These are phyloP conservation scores for Sordaria brevicollis DNA, from an alignment of 495 filamentous ascomycete genomes.

Conservation along the genomic window DNA sequence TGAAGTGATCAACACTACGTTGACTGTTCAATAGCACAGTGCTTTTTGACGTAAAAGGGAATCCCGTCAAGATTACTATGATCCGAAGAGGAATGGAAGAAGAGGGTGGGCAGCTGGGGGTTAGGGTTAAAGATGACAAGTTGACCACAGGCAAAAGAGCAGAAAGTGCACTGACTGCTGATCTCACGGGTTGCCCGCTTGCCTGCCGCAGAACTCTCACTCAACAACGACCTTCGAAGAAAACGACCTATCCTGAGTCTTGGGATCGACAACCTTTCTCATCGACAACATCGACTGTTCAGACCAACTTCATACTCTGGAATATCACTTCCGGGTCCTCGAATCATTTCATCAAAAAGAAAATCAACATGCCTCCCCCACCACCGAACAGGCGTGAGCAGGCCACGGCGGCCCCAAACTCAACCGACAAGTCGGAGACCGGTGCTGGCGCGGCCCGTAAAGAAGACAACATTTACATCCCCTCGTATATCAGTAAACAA, in stretches of 20 bases:
- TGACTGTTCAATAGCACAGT: neutral
- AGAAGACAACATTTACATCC: conserved; percentile 97
- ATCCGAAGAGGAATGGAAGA: neutral
- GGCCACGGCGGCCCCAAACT: neutral
- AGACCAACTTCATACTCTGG: neutral
- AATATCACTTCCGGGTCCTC: neutral
- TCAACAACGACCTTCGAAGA: neutral
- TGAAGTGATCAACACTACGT: neutral
- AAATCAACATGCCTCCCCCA: conserved; percentile 10
- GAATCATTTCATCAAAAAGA: neutral
- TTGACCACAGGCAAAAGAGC: neutral
- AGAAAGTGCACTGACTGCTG: neutral
- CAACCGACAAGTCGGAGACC: conserved; percentile 5
- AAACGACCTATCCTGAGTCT: neutral
- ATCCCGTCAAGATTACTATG: neutral
- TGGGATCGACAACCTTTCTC: neutral
- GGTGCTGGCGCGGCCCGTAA: conserved; percentile 49
- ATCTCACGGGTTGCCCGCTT: neutral
- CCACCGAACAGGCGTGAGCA: conserved; percentile 6
- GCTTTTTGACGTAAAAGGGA: neutral
- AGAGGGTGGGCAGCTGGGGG: neutral
- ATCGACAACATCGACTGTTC: neutral
- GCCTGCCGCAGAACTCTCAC: neutral
- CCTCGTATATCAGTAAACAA: conserved; percentile 93
- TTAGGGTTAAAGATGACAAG: neutral